Evolutionary conservation across 2,329 filamentous ascomycete species (phyloP).

Genomic region (Colletotrichum theobromicola): DNA sequence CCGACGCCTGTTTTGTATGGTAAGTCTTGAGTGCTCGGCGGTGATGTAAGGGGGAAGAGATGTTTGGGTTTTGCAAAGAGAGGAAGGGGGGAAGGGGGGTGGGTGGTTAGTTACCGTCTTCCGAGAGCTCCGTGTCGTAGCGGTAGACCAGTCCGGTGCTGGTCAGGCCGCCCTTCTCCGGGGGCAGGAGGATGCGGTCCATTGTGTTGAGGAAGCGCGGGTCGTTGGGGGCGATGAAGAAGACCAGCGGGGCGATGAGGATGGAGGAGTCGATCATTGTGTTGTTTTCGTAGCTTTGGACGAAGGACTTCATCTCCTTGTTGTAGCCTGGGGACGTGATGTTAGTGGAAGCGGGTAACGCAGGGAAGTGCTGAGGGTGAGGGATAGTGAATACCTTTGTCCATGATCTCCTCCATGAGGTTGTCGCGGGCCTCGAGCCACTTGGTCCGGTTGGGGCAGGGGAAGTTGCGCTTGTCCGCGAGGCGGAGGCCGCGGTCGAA

Average conservation of each 20-base stretch:
- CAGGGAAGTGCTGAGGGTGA: background rate
- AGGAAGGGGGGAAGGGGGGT: background rate
- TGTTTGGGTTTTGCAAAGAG: background rate
- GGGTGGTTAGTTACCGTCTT: slow-evolving; percentile 67
- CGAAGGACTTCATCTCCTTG: slow-evolving; percentile 69
- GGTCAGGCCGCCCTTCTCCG: slow-evolving; percentile 77
- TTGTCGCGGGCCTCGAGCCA: slow-evolving; percentile 72
- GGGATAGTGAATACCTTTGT: slow-evolving; percentile 56
- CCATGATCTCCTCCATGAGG: slow-evolving; percentile 79
- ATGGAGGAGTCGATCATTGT: slow-evolving; percentile 77
- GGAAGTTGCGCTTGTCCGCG: slow-evolving; percentile 76
- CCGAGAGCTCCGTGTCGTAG: slow-evolving; percentile 71
- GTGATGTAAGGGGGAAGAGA: background rate
- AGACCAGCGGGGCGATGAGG: slow-evolving; percentile 78
- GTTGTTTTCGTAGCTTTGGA: slow-evolving; percentile 77
- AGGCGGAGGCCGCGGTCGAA: slow-evolving; percentile 78
- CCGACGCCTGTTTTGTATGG: slow-evolving; percentile 78
- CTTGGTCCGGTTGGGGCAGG: slow-evolving; percentile 70
- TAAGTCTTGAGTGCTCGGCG: too few species aligned
- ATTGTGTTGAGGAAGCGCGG: slow-evolving; percentile 76
- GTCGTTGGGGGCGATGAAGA: slow-evolving; percentile 80
- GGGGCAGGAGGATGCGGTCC: slow-evolving; percentile 72
- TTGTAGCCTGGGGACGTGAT: slow-evolving; percentile 65
- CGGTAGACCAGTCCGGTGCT: slow-evolving; percentile 78
- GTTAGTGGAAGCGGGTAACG: too few species aligned